These are phyloP conservation scores for Pseudocohnilembus persalinus DNA, from an alignment of 169 alveolate genomes.

Conservation along the genomic window DNA sequence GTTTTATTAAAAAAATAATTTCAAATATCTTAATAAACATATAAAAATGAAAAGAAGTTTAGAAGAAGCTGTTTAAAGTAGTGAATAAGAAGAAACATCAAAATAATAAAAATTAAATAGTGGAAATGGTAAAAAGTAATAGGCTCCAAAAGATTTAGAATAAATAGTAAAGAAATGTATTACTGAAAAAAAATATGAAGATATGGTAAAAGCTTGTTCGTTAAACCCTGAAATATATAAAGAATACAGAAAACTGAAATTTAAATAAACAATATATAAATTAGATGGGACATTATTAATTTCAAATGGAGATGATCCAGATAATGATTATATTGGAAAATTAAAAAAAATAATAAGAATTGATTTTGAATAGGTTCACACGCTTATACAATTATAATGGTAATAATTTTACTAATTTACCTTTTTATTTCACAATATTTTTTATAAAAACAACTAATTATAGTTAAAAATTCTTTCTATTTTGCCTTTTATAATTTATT, in stretches of 20 bases:
- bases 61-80: neutral
- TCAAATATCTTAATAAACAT: no score
- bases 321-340: constrained; percentile 14
- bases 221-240: constrained; percentile 2
- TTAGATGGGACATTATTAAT: constrained; percentile 8
- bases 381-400: constrained; percentile 13
- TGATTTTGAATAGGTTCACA: constrained; percentile 7
- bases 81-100: neutral
- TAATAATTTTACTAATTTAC: neutral
- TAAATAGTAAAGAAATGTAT: neutral
- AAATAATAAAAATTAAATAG: neutral
- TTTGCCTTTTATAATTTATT: neutral
- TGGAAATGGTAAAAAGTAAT: neutral
- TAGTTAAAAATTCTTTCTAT: neutral
- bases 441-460: neutral
- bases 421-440: neutral
- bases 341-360: constrained; percentile 14
- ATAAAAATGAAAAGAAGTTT: no score
- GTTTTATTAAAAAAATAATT: no score
- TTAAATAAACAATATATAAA: constrained; percentile 9
- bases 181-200: neutral
- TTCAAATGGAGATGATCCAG: constrained; percentile 17
- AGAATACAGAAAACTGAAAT: constrained; percentile 18
- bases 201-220: neutral
- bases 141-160: neutral